phyloP scores from a whole-genome alignment of 352 stramenopile genomes.

The Globisporangium paddicum region DNA sequence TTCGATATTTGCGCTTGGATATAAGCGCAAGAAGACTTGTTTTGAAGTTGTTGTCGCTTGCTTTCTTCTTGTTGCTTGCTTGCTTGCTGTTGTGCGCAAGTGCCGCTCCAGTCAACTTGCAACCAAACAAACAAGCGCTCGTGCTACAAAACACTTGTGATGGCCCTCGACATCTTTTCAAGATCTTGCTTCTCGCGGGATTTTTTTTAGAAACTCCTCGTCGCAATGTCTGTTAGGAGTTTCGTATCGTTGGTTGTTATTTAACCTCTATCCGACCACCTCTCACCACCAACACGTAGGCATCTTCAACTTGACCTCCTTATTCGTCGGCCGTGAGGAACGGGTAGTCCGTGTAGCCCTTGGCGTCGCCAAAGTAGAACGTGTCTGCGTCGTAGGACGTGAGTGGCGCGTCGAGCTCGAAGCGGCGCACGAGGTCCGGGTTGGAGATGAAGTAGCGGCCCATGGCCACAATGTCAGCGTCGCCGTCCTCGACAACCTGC shows the following conservation, averaged over 20 bases:
- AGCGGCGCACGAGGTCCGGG: slow-evolving; percentile 36
- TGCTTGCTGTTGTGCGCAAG: background rate
- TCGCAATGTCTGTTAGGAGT: no score
- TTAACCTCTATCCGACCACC: background rate
- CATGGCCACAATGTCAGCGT: slow-evolving; percentile 37
- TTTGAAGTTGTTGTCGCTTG: background rate
- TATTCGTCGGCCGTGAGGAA: slow-evolving; percentile 3
- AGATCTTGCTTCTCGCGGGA: background rate
- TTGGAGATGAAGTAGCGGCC: slow-evolving; percentile 51
- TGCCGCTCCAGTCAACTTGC: background rate
- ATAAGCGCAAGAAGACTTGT: no score
- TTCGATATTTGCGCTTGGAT: slow-evolving; percentile 1
- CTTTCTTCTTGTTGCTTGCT: background rate
- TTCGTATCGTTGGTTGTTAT: no score
- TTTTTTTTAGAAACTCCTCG: no score
- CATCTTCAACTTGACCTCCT: background rate
- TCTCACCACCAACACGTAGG: no score
- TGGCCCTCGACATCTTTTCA: background rate
- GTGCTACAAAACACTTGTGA: no score
- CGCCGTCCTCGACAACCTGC: slow-evolving; percentile 19
- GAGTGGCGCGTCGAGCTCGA: slow-evolving; percentile 23
- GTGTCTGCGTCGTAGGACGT: slow-evolving; percentile 21
- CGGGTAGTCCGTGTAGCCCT: slow-evolving; percentile 33
- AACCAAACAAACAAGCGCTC: no score
- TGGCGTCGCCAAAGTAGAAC: slow-evolving; percentile 22